Base-by-base conservation (phyloP, 345 rosid species). In the Sonneratia alba region DNA sequence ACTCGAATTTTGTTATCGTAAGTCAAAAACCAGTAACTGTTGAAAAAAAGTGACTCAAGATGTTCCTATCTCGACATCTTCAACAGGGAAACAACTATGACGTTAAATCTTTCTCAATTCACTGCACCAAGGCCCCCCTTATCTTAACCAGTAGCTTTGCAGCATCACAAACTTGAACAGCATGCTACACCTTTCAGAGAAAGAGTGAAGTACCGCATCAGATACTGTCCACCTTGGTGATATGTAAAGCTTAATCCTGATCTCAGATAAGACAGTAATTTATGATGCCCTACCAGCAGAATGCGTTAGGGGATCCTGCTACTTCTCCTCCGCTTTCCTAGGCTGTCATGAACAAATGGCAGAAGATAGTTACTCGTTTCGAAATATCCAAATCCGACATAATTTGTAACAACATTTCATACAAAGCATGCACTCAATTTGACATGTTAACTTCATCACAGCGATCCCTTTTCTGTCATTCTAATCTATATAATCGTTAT, bases 241-340 rank as follows among this genome's bases (percentile, higher is more conserved):
- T 11, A 47, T 27, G 32, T 0, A 19, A 19, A 19, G 19, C 19
- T 53, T 15, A 19, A 3, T 19, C 59, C n/a, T 18, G n/a, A 7
- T 53, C n/a, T 19, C 1, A 6, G 19, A 53, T 19, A 51, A 15
- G n/a, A 53, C 4, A 22, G 59, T 13, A 14, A 22, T 59, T 8
- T 59, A 22, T 8, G 12, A n/a, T 11, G 70, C 40, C 24, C 61
- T 70, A 82, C 59, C 4, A 19, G 19, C 9, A 51, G 2, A 13
- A 27, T 27, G 32, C 32, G 32, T 27, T 0, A 27, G 32, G 32
- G 32, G 32, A 27, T 27, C 32, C 62, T 73, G 78, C 84, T 90
- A 85, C 89, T 84, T 88, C 72, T 91, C 96, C 73, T 89, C 89
- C 66, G 96, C 96, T 79, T 91, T 85, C 78, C 92, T 85, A 48